Evolutionary conservation across 2,329 filamentous ascomycete species (phyloP), one percentile per base, ranked within the genome.

Genomic region (Lachnellula occidentalis): DNA sequence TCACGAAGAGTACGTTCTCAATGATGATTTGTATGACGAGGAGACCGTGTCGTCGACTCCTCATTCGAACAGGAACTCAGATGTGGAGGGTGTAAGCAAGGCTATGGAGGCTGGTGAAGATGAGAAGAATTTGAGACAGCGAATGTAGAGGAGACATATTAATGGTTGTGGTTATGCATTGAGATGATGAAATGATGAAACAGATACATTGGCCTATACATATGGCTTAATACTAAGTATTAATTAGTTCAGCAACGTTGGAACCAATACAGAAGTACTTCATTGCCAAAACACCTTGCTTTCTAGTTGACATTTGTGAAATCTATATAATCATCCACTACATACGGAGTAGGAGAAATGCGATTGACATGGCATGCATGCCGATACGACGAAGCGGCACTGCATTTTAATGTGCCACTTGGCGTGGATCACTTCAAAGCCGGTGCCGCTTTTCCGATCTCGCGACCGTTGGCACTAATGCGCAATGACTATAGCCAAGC

Each of bases 1-100:
- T 64, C 56, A 67, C 49, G 75, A 77, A 58, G 75, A 78, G 62
- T 77, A 73, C 57, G 59, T 64, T 12, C 64, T 77, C 43, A 72
- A 73, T 64, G 66, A 57, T 42, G 54, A 58, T 53, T 24, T 24
- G 24, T 58, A 47, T 17, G 11, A 47, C 31, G 5, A 27, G 3
- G n/a, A n/a, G 24, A n/a, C 15, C 12, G 6, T 12, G 1, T 6
- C 34, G 34, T n/a, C 11, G 22, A 27, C 15, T 12, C n/a, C 27
- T 6, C 9, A 17, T 0, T n/a, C 24, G 11, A 34, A 17, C 7
- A 47, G 27, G 4, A 17, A 12, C 7, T 27, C 15, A 4, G 45
- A 47, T 34, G 45, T 27, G 8, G 45, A 47, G 45, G 27, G 8
- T 12, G 31, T 5, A 4, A 31, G 24, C 4, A 47, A 47, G 45